Base-by-base conservation (phyloP, 2,329 filamentous ascomycete species). In the Alternaria sp. region DNA sequence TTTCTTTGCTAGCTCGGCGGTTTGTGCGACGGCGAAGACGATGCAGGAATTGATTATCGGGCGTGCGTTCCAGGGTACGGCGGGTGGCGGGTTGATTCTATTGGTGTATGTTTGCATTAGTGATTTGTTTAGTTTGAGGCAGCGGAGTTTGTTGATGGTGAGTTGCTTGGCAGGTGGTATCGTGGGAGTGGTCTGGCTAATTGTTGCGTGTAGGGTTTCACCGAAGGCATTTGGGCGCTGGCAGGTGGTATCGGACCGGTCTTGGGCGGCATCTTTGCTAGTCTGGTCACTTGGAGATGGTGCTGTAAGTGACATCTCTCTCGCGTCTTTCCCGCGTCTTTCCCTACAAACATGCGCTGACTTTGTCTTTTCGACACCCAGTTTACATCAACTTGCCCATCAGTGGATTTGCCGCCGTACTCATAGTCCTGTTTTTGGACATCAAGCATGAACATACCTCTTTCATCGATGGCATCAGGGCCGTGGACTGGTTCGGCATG, bases 21-120 rank as follows among this genome's bases (percentile, higher is more conserved):
- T 91, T 12, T 87, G 87, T 55, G 88, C 85, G 1, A 72, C 87
- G 32, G 81, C 87, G 10, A 82, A 82, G 59, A 88, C 82, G 52
- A 86, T 90, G 71, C 81, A 84, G 46, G 87, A 89, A 81, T 81
- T 91, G 30, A 85, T 91, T 52, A 83, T 84, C 6, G 88, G 86
- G 12, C 81, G 89, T 63, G 85, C 86, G 0, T 82, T 90, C 45
- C 89, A 91, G 72, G 89, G 89, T 68, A 80, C 86, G n/a, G 89
- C 87, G 4, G 86, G 86, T 44, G 89, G 89, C 50, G 89, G 89
- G 0, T 79, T 90, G 43, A 84, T 90, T 56, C 82, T 87, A 44
- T 74, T 91, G 59, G 85, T 88, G 57, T 88, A 89, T 74, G 89
- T 91, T 61, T 85, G 83, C 62, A 88, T 91, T 57, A 84, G 84